Base-by-base conservation (phyloP, 1,284 basidiomycete genomes). In the Mycena citricolor region DNA sequence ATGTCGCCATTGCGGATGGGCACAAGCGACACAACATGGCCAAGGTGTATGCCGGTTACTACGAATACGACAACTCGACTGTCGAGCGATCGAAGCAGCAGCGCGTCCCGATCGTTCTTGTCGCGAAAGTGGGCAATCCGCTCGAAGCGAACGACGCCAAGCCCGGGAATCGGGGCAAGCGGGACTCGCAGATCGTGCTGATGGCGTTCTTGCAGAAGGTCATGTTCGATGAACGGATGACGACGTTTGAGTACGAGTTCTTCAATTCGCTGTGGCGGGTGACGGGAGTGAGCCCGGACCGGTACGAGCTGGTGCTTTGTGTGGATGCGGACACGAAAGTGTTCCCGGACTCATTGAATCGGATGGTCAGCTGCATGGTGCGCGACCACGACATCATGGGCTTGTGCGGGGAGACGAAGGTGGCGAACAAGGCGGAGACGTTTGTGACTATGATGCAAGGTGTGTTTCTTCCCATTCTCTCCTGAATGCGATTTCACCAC, bases 11-110 rank as follows among this genome's bases (percentile, higher is more conserved):
- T 58, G 97, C 97, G 20, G 94, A 99, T 64, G 97, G 97, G 23
- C 92, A 97, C 74, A 99, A 98, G 73, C 81, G 92, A 17, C 95
- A 98, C 76, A 99, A 99, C 68, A 97, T 97, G 94, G 95, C 95
- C 48, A 95, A 95, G 72, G 94, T 99, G 32, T 98, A 90, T 59
- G 94, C 95, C 23, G 97, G 97, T 4, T 99, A 93, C 73, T 99
- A 99, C 68, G 81, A 86, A 52, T 99, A 99, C 67, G 94, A 98
- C 65, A 81, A 94, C 61, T 79, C 86, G 45, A 97, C 94, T 0
- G 81, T 92, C 30, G 97, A 99, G 69, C 74, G 76, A 23, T 87
- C 85, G 49, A 99, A 99, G 72, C 95, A 99, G 67, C 97, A 99
- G 67, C 86, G 92, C 29, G 90, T 98, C 1, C 95, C 97, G 13